Evolutionary conservation across 257 asterid species (phyloP).

Genomic region (Sherardia arvensis): DNA sequence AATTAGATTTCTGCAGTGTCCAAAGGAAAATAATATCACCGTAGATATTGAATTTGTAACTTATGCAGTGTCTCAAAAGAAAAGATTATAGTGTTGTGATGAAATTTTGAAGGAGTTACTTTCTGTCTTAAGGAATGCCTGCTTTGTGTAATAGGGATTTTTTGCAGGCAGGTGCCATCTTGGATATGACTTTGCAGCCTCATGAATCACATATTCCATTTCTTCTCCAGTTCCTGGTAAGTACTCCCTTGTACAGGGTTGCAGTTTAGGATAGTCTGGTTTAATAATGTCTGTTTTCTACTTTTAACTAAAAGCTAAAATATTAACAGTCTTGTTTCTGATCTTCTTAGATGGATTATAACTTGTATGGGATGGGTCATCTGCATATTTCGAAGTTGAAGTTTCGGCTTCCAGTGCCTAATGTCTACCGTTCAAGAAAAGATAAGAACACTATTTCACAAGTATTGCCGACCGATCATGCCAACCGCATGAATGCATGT

Average conservation of each 20-base stretch:
- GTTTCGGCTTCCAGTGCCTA: conserved; percentile 87
- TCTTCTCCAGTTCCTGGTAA: conserved; percentile 90
- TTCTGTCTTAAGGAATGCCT: not conserved
- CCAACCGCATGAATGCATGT: conserved; percentile 25
- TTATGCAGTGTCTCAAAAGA: not conserved
- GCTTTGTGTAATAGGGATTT: not conserved
- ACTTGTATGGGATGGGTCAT: conserved; percentile 93
- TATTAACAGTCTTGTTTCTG: not conserved
- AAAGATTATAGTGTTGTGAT: not conserved
- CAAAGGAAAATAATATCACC: not conserved
- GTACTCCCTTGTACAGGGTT: conserved; percentile 11
- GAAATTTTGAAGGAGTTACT: not conserved
- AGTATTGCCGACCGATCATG: conserved; percentile 19
- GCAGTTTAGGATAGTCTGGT: not conserved
- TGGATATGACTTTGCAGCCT: conserved; percentile 69
- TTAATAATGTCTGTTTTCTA: not conserved
- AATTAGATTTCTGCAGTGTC: not conserved
- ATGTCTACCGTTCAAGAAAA: conserved; percentile 34
- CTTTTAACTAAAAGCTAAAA: not conserved
- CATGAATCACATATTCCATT: conserved; percentile 92
- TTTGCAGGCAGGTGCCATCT: conserved; percentile 69
- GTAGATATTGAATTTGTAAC: not conserved
- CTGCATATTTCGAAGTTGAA: conserved; percentile 69
- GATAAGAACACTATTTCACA: conserved; percentile 22
- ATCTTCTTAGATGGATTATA: conserved; percentile 58